These are phyloP conservation scores for Ulota crispa DNA, from an alignment of 225 moss, liverwort and hornwort species.

Conservation along the genomic window DNA sequence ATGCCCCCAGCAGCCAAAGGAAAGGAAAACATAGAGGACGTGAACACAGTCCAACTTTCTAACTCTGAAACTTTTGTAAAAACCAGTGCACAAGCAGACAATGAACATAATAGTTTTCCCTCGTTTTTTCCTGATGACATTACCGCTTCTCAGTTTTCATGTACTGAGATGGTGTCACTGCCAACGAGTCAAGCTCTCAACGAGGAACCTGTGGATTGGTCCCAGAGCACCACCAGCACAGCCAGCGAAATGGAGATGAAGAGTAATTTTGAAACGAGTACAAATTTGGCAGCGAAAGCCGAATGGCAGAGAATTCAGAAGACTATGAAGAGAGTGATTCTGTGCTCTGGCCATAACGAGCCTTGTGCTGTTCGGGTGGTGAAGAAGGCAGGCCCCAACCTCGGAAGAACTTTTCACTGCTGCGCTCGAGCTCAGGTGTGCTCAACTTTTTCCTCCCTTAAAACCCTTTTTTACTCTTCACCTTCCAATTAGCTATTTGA, in stretches of 20 bases:
- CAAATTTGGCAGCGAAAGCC: slow-evolving; percentile 41
- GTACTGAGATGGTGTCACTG: slow-evolving; percentile 16
- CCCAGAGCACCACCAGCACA: slow-evolving; percentile 4
- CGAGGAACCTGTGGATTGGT: slow-evolving; percentile 24
- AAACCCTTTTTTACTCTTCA: not conserved
- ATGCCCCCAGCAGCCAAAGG: slow-evolving; percentile 30
- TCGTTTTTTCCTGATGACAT: slow-evolving; percentile 18
- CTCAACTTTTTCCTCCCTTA: not conserved
- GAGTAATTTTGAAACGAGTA: slow-evolving; percentile 30
- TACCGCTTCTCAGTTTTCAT: slow-evolving; percentile 21
- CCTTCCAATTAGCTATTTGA: not conserved
- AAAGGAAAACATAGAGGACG: slow-evolving; percentile 35
- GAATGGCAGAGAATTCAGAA: slow-evolving; percentile 86
- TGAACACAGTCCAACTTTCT: not conserved
- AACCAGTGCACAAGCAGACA: slow-evolving; percentile 14
- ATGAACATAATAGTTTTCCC: not conserved
- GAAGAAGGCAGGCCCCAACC: slow-evolving; percentile 75
- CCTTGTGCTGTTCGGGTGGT: slow-evolving; percentile 78
- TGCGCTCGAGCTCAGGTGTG: slow-evolving; percentile 88
- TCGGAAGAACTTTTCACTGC: slow-evolving; percentile 85
- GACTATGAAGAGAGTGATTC: slow-evolving; percentile 69
- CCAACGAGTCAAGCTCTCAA: slow-evolving; percentile 26
- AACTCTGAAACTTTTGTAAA: slow-evolving; percentile 18
- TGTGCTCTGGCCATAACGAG: slow-evolving; percentile 86
- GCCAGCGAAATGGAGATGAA: slow-evolving; percentile 5